Base-by-base conservation (phyloP, 1,284 basidiomycete species). In the Boletus sp. region DNA sequence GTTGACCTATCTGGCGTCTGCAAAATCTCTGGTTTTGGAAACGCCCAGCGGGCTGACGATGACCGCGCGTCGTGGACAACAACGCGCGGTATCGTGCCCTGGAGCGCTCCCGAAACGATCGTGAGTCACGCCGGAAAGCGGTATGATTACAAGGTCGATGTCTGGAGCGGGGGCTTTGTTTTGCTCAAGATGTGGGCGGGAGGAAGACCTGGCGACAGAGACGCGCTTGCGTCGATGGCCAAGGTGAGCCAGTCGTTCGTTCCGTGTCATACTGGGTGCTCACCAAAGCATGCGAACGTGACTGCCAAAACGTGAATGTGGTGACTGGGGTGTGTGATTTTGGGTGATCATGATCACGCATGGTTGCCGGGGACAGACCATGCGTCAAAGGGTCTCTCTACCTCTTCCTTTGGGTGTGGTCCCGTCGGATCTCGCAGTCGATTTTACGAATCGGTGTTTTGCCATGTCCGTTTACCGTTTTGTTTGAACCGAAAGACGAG, bases 141-240 rank as follows among this genome's bases (percentile, higher is more conserved):
- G 0, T 98, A 98, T 72, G 92, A 90, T 65, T 91, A 89, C 67
- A 98, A 98, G 76, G 88, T 96, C 33, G 96, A 98, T 71, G 96
- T 98, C 62, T 98, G 96, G 96, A 92, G 90, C 70, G 82, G 97
- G 2, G 96, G 96, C 0, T 98, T 42, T 29, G 96, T 76, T 90
- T 97, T 13, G 89, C 96, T 98, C 61, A 95, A 97, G 76, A 98
- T 98, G 96, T 94, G 94, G 85, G 89, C 91, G 8, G 96, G 95
- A 1, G 83, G 88, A 65, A 78, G 94, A 53, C 94, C 96, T 3
- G 98, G 95, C 94, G 88, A 90, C 27, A 86, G 91, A 65, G 91
- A 95, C 72, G 84, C 86, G 58, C 81, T 96, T 59, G 87, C 92
- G 6, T 94, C 95, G 58, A 91, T 98, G 85, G 88, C 93, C 73